Evolutionary conservation across 257 asterid species (phyloP).

Genomic region (Striga asiatica): DNA sequence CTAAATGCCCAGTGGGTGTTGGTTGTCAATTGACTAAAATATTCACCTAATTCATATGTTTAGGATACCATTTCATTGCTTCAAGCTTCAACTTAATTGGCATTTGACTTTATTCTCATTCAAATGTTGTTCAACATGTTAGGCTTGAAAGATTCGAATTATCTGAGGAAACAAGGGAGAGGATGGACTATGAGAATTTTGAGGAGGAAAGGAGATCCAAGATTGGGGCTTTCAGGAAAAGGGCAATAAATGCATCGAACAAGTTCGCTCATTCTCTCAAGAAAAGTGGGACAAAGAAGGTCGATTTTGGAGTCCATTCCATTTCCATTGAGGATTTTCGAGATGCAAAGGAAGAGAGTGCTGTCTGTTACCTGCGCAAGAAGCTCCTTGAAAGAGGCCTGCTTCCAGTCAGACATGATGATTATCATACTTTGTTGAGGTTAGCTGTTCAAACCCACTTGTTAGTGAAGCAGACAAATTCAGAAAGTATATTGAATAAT

Average conservation of each 20-base stretch:
- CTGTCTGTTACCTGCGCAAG: conserved; percentile 68
- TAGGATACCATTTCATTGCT: neutral
- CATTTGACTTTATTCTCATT: conserved; percentile 4
- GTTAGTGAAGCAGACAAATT: no score
- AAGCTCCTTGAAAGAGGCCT: conserved; percentile 49
- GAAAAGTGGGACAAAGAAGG: conserved; percentile 83
- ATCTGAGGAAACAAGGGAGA: conserved; percentile 63
- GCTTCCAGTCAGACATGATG: conserved; percentile 78
- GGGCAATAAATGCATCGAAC: conserved; percentile 84
- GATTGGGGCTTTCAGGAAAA: conserved; percentile 66
- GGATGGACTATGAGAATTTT: conserved; percentile 65
- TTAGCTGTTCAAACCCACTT: no score
- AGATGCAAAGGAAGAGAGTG: conserved; percentile 77
- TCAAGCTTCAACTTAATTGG: neutral
- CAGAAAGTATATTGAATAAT: no score
- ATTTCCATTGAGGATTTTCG: conserved; percentile 86
- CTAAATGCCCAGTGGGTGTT: conserved; percentile 55
- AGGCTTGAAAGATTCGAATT: conserved; percentile 48
- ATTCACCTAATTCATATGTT: conserved; percentile 1
- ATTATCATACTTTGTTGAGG: conserved; percentile 88
- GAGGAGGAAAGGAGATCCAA: conserved; percentile 81
- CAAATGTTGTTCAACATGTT: neutral
- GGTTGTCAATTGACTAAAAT: neutral
- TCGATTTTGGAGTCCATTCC: conserved; percentile 73
- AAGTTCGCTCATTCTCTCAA: conserved; percentile 82